Base-by-base conservation (phyloP, 495 filamentous ascomycete species). In the Neurospora sp. region DNA sequence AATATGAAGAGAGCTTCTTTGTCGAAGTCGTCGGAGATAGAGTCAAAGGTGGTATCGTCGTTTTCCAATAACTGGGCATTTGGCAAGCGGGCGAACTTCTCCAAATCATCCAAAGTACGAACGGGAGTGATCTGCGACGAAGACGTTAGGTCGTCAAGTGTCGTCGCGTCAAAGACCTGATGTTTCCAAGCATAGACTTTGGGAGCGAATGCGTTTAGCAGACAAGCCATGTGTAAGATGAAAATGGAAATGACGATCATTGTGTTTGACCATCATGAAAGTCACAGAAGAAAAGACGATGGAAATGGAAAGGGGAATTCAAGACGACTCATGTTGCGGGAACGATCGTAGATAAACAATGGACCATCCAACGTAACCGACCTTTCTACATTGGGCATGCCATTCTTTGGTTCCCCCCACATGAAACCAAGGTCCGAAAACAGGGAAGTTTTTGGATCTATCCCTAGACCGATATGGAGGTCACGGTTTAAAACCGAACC, bases 301-400 rank as follows among this genome's bases (percentile, higher is more conserved):
- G 19, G 3, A 54, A 28, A 54, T 11, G 5, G 5, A 10, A 15
- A 13, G 13, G 21, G 2, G 0, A 4, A 28, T 28, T 1, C 15
- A 28, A 1, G 13, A 3, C 0, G 2, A 2, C 8, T 19, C 0
- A 0, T 42, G 0, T 3, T 4, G 43, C 40, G n/a, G 19, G 3
- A n/a, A 15, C 2, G 3, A 54, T 28, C 10, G 21, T 13, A 28
- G 0, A 1, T 54, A 6, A 54, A 54, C 21, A 54, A 0, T 28
- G 1, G 4, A 28, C 19, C 19, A 45, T 45, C 43, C 19, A 45
- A 45, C n/a, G 43, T 31, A 8, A 2, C 13, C 1, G 48, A 31
- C 48, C 48, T 62, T 62, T 62, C 48, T 24, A 7, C 5, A 62
- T 28, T 31, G 8, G 24, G 24, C 24, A 0, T 8, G 24, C 3